phyloP scores from a whole-genome alignment of 1,139 yeast genomes.

The Pichia sp. region DNA sequence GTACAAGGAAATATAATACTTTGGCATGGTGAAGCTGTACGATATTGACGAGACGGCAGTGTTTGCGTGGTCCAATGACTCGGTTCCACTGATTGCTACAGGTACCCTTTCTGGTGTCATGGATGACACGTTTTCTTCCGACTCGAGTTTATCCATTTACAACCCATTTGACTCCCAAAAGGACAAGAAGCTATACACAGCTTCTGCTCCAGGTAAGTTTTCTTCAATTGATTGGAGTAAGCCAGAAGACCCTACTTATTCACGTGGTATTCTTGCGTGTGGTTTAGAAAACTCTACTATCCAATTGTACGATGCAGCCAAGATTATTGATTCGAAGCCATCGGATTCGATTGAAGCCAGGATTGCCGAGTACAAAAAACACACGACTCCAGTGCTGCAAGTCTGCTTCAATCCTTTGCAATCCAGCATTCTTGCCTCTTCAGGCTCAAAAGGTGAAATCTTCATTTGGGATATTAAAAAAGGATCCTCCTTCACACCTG shows the following conservation, averaged over 20 bases:
- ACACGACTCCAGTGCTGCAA: conserved; percentile 63
- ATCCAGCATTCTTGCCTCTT: conserved; percentile 69
- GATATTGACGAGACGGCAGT: conserved; percentile 85
- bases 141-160: conserved; percentile 74
- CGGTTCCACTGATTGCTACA: conserved; percentile 69
- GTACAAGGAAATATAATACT: too few species aligned
- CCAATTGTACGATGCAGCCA: conserved; percentile 66
- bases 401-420: conserved; percentile 75
- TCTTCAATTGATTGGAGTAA: conserved; percentile 84
- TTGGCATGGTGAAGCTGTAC: conserved; percentile 72
- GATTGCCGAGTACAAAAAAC: conserved; percentile 45
- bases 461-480: conserved; percentile 81
- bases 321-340: conserved; percentile 24
- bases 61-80: conserved; percentile 87
- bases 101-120: conserved; percentile 96
- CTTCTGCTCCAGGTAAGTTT: conserved; percentile 55
- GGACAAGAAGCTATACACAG: conserved; percentile 30
- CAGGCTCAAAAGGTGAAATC: conserved; percentile 82
- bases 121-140: conserved; percentile 77
- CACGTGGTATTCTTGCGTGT: conserved; percentile 67
- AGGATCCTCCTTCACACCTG: conserved; percentile 61
- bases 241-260: conserved; percentile 39
- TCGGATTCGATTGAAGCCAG: conserved; percentile 34
- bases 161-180: conserved; percentile 39
- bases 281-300: conserved; percentile 80